Percentiles rank a stretch among this genome's conserved stretches.
phyloP scores from a whole-genome alignment of 1,284 basidiomycete genomes.

The Ustilago curta region DNA sequence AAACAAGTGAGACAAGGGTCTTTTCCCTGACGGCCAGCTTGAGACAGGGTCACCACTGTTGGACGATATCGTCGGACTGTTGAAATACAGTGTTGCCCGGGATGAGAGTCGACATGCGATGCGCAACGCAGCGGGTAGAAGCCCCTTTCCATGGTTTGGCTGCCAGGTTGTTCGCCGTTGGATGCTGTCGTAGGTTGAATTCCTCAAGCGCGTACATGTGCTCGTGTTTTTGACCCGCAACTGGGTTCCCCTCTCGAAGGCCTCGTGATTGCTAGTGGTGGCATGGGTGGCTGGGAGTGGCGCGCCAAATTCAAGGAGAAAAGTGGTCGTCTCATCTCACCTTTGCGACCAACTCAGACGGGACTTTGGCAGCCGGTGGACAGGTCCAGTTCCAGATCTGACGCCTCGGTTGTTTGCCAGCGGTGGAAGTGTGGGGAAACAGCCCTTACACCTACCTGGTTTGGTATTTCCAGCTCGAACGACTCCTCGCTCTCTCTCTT shows the following conservation, averaged over 20 bases:
- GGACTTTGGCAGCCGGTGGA: no score
- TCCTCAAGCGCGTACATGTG: not conserved
- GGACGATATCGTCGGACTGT: not conserved
- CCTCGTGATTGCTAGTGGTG: not conserved
- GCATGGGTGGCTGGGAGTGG: constrained; percentile 3
- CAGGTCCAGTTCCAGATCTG: no score
- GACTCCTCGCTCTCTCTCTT: not conserved
- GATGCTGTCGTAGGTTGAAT: no score
- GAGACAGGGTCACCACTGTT: not conserved
- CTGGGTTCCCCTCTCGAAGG: no score
- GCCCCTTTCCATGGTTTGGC: no score
- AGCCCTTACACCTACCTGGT: not conserved
- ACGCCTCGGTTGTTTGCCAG: not conserved
- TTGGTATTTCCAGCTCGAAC: not conserved
- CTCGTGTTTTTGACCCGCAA: constrained; percentile 1
- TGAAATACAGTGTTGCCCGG: not conserved
- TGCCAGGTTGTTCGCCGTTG: no score
- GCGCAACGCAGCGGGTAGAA: no score
- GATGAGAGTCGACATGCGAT: not conserved
- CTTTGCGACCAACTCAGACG: not conserved
- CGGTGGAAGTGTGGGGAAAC: constrained; percentile 4
- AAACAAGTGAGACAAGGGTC: constrained; percentile 4
- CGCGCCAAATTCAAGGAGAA: constrained; percentile 1
- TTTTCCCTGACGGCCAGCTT: constrained; percentile 3
- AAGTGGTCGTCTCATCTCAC: constrained; percentile 2